Conservation (phyloP, 2,329 filamentous ascomycete species). For the Sphaerostilbella broomeana region DNA sequence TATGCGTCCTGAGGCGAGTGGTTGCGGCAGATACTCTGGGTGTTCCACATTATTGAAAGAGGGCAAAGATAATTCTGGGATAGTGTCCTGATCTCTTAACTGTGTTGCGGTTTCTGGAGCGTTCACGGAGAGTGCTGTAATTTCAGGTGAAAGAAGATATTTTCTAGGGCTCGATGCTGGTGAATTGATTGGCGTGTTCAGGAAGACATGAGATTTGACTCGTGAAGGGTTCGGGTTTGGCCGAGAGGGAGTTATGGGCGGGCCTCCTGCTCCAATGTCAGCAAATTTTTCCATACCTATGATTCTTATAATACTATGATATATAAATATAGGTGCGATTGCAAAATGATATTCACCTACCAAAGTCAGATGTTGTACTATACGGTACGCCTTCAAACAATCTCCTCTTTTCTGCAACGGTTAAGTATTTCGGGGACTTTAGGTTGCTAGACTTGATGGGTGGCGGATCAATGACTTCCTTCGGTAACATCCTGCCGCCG, state of each 20-base stretch:
- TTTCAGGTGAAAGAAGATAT: too few species aligned
- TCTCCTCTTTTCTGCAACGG: slow-evolving; percentile 20
- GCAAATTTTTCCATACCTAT: background rate
- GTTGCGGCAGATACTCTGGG: slow-evolving; percentile 7
- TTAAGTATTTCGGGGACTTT: slow-evolving; percentile 5
- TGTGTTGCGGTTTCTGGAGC: too few species aligned
- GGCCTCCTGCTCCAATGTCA: background rate
- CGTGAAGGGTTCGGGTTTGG: slow-evolving; percentile 1
- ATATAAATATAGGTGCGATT: too few species aligned
- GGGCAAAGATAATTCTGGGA: background rate
- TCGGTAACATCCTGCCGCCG: too few species aligned
- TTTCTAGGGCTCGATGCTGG: background rate
- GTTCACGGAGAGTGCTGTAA: too few species aligned
- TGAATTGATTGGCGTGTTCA: background rate
- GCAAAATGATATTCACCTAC: too few species aligned
- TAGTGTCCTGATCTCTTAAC: background rate
- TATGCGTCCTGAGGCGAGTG: too few species aligned
- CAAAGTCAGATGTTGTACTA: background rate
- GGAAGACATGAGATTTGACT: background rate
- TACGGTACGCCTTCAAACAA: slow-evolving; percentile 16
- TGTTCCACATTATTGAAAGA: slow-evolving; percentile 1
- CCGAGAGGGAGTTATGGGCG: slow-evolving; percentile 2
- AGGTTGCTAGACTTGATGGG: background rate
- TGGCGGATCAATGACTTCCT: too few species aligned
- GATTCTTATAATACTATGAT: too few species aligned